Evolutionary conservation across 2,329 filamentous ascomycete species (phyloP), one percentile per base, ranked within the genome.

Genomic region (Ophiostoma fasciatum): DNA sequence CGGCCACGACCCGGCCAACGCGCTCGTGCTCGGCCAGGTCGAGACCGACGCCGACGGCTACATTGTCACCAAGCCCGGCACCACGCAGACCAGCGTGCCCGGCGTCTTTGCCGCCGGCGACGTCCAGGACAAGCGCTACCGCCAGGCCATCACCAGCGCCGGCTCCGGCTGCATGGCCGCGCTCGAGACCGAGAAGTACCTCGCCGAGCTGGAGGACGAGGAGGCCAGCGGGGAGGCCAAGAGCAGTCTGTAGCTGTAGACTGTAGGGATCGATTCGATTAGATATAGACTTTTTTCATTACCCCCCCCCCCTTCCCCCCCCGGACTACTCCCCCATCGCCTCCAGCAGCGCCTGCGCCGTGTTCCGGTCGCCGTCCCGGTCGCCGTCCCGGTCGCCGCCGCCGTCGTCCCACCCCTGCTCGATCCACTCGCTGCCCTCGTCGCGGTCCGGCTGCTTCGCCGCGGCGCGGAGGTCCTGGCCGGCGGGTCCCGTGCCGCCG

Each of bases 111-210:
- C 90, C 26, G 90, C 88, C 9, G 90, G 90, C 45, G 90, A 98
- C 55, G 92, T 98, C 9, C 90, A 98, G 66, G 92, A 98, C 58
- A 98, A 96, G 78, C 76, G 79, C 54, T 98, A 98, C 60, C 75
- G 90, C 56, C 90, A 98, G 65, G 90, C 90, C 31, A 92, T 98
- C 47, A 98, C 90, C 45, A 94, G 87, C 62, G 90, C 90, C 49
- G 88, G 87, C 42, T 85, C 87, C 42, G 90, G 90, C 45, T 98
- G 90, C 60, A 79, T 94, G 64, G 90, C 90, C 36, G 90, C 88
- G 10, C 72, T 98, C 37, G 90, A 98, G 54, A 88, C 88, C 9
- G 90, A 98, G 62, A 93, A 94, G 59, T 94, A 72, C 65, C 65
- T 98, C 37, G 68, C 82, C 6, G 88, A 94, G 51, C 60, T 69